phyloP scores from a whole-genome alignment of 176 grass and related monocot genomes.

The Saccharum spontaneum region DNA sequence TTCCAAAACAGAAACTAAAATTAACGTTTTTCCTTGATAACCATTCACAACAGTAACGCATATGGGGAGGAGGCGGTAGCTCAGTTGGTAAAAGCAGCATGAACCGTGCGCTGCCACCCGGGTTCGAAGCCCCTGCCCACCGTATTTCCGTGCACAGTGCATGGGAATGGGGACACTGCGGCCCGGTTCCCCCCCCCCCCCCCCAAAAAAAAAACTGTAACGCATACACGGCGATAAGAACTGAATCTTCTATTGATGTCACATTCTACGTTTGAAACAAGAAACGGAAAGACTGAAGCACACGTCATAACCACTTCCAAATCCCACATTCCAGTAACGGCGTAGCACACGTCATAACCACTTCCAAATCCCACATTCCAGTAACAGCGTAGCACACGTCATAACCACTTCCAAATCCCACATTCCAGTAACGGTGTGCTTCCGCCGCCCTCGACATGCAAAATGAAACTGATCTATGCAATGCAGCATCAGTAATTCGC shows the following conservation, averaged over 20 bases:
- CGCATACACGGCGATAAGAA: background rate
- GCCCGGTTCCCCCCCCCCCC: no score
- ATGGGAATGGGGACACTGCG: no score
- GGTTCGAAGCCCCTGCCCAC: no score
- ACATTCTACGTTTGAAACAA: background rate
- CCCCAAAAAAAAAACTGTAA: no score
- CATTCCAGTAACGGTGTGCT: background rate
- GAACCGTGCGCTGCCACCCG: no score
- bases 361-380: background rate
- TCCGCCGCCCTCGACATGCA: background rate
- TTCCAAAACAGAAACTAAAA: background rate
- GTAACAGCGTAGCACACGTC: background rate
- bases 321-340: background rate
- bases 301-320: background rate
- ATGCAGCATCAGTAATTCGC: background rate
- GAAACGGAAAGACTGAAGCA: background rate
- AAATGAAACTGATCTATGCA: constrained; percentile 22
- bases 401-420: background rate
- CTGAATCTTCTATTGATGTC: background rate
- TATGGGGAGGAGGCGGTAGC: background rate
- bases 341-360: no score
- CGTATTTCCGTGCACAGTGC: no score
- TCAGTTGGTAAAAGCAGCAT: no score
- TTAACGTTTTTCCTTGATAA: no score
- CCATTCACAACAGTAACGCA: background rate